phyloP scores from a whole-genome alignment of 495 filamentous ascomycete genomes.

The Hyaloscypha finlandica region DNA sequence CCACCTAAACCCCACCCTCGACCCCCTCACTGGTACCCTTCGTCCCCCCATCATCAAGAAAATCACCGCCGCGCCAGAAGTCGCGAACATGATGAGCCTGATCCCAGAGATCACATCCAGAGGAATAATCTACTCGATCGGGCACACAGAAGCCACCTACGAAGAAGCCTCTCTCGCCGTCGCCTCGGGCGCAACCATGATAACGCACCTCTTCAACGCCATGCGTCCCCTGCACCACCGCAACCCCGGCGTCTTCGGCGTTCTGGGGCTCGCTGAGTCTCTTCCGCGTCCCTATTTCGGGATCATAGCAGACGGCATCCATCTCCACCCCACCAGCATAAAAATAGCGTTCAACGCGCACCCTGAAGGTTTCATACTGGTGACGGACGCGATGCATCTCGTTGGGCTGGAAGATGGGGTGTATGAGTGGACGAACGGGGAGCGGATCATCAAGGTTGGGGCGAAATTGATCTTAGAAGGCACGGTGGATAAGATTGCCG shows the following conservation, averaged over 20 bases:
- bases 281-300: slow-evolving; percentile 60
- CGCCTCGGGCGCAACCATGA: slow-evolving; percentile 72
- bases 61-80: slow-evolving; percentile 81
- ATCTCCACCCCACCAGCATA: slow-evolving; percentile 63
- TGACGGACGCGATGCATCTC: slow-evolving; percentile 68
- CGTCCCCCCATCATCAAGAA: slow-evolving; percentile 54
- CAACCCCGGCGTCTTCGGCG: slow-evolving; percentile 80
- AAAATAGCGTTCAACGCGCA: slow-evolving; percentile 65
- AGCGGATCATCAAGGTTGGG: slow-evolving; percentile 66
- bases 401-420: slow-evolving; percentile 72
- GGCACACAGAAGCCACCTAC: slow-evolving; percentile 81
- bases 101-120: slow-evolving; percentile 60
- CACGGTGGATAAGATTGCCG: slow-evolving; percentile 67
- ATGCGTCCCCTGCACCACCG: slow-evolving; percentile 86
- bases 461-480: slow-evolving; percentile 67
- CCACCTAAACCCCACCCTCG: slow-evolving; percentile 50
- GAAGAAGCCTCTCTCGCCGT: slow-evolving; percentile 69
- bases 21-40: slow-evolving; percentile 25
- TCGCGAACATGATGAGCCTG: slow-evolving; percentile 59
- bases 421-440: slow-evolving; percentile 80
- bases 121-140: slow-evolving; percentile 72
- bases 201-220: slow-evolving; percentile 89
- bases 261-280: slow-evolving; percentile 55
- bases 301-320: slow-evolving; percentile 67
- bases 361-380: slow-evolving; percentile 63